Conservation (phyloP, 306 rosid genomes). For the Trifolium pratense region DNA sequence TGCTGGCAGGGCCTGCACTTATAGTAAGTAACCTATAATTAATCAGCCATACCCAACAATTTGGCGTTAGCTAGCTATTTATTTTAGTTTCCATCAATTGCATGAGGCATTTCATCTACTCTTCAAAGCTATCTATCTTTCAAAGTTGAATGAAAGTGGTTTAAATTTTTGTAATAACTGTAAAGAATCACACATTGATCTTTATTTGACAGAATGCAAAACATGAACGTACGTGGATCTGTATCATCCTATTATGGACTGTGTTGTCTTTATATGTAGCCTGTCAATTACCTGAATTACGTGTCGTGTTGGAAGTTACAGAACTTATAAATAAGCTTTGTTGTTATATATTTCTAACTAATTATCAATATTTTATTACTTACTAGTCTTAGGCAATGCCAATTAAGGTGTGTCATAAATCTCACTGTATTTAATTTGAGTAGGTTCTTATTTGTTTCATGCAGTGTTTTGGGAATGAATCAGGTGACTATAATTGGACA, state of each 20-base stretch:
- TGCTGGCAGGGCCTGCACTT: background rate
- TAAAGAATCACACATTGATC: constrained; percentile 42
- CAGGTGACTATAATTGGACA: too few relatives aligned
- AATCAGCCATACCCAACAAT: background rate
- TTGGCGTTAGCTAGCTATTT: constrained; percentile 43
- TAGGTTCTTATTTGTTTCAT: background rate
- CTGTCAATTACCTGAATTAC: constrained; percentile 43
- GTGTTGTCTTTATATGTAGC: constrained; percentile 18
- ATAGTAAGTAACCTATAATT: background rate
- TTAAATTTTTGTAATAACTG: constrained; percentile 16
- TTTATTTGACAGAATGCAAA: constrained; percentile 39
- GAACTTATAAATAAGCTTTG: constrained; percentile 27
- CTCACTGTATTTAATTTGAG: background rate
- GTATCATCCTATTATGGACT: constrained; percentile 36
- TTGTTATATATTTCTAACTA: constrained; percentile 40
- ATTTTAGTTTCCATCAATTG: constrained; percentile 40
- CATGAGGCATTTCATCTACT: constrained; percentile 57
- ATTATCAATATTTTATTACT: constrained; percentile 31
- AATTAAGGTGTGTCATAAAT: constrained; percentile 22
- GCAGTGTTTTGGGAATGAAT: too few relatives aligned
- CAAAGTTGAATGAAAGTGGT: constrained; percentile 47
- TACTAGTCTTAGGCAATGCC: constrained; percentile 38
- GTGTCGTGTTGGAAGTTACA: constrained; percentile 55
- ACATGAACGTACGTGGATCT: constrained; percentile 38
- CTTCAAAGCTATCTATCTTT: constrained; percentile 74